A percentile compares a stretch with the other conserved stretches of the same genome.
Evolutionary conservation across 192 early-diverging fungal genomes (phyloP).

Genomic region (Coemansia erecta): DNA sequence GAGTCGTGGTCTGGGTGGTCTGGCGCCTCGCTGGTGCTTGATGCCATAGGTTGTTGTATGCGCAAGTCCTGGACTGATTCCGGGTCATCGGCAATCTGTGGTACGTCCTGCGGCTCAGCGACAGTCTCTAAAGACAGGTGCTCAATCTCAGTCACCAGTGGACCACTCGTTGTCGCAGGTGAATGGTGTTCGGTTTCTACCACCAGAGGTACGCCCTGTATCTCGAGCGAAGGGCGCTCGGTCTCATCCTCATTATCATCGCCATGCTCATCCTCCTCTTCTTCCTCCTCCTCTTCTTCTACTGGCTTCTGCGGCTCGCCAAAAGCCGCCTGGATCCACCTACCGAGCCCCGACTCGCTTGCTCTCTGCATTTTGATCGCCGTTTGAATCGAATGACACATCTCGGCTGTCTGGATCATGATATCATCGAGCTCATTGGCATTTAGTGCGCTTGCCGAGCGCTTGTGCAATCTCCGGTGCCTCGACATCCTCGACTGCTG

Average conservation of each 20-base stretch:
- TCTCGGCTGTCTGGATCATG: slow-evolving; percentile 47
- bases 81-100: no score
- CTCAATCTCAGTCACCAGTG: no score
- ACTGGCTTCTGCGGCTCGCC: background rate
- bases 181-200: no score
- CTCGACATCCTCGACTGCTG: background rate
- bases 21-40: no score
- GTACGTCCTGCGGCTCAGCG: no score
- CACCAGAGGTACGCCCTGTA: no score
- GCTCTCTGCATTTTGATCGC: slow-evolving; percentile 34
- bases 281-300: background rate
- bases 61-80: no score
- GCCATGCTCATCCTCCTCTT: background rate
- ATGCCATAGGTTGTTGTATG: no score
- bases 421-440: slow-evolving; percentile 46
- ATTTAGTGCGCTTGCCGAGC: slow-evolving; percentile 34
- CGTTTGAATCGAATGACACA: slow-evolving; percentile 48
- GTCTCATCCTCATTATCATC: background rate
- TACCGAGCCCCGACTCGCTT: slow-evolving; percentile 31
- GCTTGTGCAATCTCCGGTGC: slow-evolving; percentile 38
- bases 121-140: no score
- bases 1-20: no score
- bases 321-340: slow-evolving; percentile 30
- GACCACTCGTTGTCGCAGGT: no score
- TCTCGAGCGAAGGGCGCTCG: background rate